These are phyloP conservation scores for Russula abietina DNA, from an alignment of 768 basidiomycete genomes.

Conservation along the genomic window DNA sequence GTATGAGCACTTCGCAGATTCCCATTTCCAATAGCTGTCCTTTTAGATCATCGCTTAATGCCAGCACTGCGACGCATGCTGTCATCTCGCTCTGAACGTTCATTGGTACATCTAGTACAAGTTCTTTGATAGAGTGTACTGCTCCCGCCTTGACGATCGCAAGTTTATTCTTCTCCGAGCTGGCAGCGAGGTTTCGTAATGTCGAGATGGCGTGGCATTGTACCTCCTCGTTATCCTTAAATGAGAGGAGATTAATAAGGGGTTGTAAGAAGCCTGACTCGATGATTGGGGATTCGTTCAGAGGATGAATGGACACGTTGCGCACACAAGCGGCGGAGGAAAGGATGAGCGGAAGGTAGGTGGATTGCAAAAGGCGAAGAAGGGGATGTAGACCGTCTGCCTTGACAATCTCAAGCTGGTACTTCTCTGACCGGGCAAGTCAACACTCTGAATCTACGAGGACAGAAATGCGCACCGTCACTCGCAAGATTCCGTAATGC, in stretches of 20 bases:
- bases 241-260: constrained; percentile 89
- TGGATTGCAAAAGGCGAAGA: constrained; percentile 89
- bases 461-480: constrained; percentile 57
- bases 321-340: constrained; percentile 98
- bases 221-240: constrained; percentile 99
- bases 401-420: constrained; percentile 97
- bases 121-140: constrained; percentile 91
- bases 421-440: constrained; percentile 66
- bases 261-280: constrained; percentile 97
- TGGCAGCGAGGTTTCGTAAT: constrained; percentile 91
- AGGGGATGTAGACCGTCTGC: constrained; percentile 88
- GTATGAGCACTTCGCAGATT: constrained; percentile 95
- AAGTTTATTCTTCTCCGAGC: constrained; percentile 96
- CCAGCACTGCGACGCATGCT: constrained; percentile 94
- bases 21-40: constrained; percentile 97
- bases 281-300: constrained; percentile 98
- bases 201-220: constrained; percentile 99
- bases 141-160: constrained; percentile 98
- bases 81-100: constrained; percentile 99
- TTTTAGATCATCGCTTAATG: constrained; percentile 94
- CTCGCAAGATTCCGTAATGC: constrained; percentile 95
- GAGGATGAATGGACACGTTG: constrained; percentile 97
- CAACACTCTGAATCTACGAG: background rate
- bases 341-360: constrained; percentile 94
- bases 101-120: constrained; percentile 91